Evolutionary conservation across 1,284 basidiomycete species (phyloP), one percentile per base, ranked within the genome.

Genomic region (Waitea zeae): DNA sequence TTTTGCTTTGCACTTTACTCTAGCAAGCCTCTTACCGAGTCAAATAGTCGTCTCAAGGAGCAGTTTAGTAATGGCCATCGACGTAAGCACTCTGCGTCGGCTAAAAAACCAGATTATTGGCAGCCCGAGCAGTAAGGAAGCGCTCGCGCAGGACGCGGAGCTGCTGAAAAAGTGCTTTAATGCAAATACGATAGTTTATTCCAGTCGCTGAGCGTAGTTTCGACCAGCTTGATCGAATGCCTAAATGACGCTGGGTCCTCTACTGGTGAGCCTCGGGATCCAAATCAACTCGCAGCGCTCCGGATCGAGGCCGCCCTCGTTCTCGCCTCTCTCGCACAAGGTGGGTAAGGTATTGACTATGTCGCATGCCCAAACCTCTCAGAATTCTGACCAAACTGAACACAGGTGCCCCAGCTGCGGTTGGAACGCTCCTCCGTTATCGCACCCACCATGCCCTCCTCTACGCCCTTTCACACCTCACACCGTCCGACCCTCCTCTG

Each of bases 71-170:
- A 44, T 46, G 38, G 48, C 49, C n/a, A 45, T 62, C 37, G 52
- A 55, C 13, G 46, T 61, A 3, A 44, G 50, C 0, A 48, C 53
- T 4, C 62, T 82, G 42, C 79, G 78, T 50, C 58, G 59, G 38
- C 58, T 69, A 38, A 82, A 81, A 54, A 83, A 83, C 49, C 49
- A 59, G 1, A 70, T 81, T 37, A 81, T 83, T 26, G 79, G 79
- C 3, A 82, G 80, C 41, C 75, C 76, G 0, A 65, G 67, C 0
- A 74, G 73, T 2, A 83, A 83, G 49, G 47, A 60, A 1, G 49
- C 61, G 5, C 52, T 78, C 3, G 64, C 70, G 0, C 50, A 58
- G 29, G 71, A 79, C 41, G 54, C 61, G 12, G 49, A 45, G 6
- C 70, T 73, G 46, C 53, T 79, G 12, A 55, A 58, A 44, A 57